Conservation (phyloP, 2,329 filamentous ascomycete species). For the Ambrosiella xylebori region DNA sequence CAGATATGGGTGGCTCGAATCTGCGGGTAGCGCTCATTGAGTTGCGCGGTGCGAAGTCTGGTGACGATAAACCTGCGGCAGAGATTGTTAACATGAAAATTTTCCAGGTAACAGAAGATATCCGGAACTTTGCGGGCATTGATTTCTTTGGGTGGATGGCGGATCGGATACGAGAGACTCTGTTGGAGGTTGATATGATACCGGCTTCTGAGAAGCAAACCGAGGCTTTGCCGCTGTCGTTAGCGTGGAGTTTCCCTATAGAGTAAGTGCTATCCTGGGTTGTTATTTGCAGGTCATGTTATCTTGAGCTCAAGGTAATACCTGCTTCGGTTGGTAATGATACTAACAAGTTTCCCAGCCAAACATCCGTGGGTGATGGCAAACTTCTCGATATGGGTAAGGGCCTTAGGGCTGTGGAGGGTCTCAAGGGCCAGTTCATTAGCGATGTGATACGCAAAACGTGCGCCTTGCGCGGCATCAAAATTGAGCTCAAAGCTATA, state of each 20-base stretch:
- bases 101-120: conserved; percentile 37
- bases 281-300: background rate
- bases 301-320: background rate
- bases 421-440: conserved; percentile 41
- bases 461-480: conserved; percentile 32
- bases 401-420: conserved; percentile 41
- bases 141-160: conserved; percentile 55
- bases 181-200: conserved; percentile 19
- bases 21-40: conserved; percentile 47
- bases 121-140: conserved; percentile 40
- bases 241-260: conserved; percentile 55
- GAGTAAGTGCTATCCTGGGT: conserved; percentile 32
- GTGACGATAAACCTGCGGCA: conserved; percentile 28
- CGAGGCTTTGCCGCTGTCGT: conserved; percentile 36
- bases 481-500: conserved; percentile 41
- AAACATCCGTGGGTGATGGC: conserved; percentile 45
- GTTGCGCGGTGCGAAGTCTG: conserved; percentile 23
- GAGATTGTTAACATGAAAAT: conserved; percentile 26
- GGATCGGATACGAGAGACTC: conserved; percentile 37
- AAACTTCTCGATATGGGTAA: conserved; percentile 48
- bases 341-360: conserved; percentile 25
- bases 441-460: conserved; percentile 39
- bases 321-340: background rate
- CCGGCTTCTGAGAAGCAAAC: conserved; percentile 18
- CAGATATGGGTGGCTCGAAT: conserved; percentile 55